Base-by-base conservation (phyloP, 768 basidiomycete species). In the Russula sp. region DNA sequence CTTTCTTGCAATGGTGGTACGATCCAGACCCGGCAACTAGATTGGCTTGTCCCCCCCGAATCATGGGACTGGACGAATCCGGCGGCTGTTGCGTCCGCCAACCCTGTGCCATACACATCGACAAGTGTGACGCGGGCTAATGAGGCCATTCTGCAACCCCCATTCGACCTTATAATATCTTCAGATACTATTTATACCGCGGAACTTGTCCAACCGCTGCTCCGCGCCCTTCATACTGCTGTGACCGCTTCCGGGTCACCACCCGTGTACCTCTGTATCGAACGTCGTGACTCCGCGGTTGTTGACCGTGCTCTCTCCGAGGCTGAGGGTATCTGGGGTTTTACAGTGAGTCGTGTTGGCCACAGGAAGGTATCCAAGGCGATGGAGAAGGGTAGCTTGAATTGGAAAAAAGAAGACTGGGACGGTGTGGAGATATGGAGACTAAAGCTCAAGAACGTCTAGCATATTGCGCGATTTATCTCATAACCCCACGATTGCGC, bases 371-470 rank as follows among this genome's bases (percentile, higher is more conserved):
- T 94, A 14, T 72, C 71, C 39, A 86, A 83, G 67, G 81, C 82
- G 5, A 74, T 92, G 64, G 79, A 78, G 58, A 85, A 82, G 66
- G 77, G 75, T 13, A 81, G 82, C 3, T 70, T 82, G 43, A 72
- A 74, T 3, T 93, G 90, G 90, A 73, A 74, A 13, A 78, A 74
- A 67, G 78, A 79, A 7, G 90, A 91, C 55, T 93, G 90, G 88
- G 87, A 87, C 25, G 89, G 80, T 5, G 77, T 93, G 29, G 90
- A 94, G 73, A 78, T 95, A 47, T 93, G 88, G 88, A 86, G 82
- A 70, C 55, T 73, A 35, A 57, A 52, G 11, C 64, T 67, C 20
- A 61, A 35, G 35, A 43, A 50, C 20, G 38, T 65, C 54, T 42
- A 54, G 52, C 25, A 48, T 60, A 36, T 46, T 46, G 22, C 50